Evolutionary conservation across 352 stramenopile genomes (phyloP), one percentile per base, ranked within the genome.

Genomic region (Phytophthora podocarpi): DNA sequence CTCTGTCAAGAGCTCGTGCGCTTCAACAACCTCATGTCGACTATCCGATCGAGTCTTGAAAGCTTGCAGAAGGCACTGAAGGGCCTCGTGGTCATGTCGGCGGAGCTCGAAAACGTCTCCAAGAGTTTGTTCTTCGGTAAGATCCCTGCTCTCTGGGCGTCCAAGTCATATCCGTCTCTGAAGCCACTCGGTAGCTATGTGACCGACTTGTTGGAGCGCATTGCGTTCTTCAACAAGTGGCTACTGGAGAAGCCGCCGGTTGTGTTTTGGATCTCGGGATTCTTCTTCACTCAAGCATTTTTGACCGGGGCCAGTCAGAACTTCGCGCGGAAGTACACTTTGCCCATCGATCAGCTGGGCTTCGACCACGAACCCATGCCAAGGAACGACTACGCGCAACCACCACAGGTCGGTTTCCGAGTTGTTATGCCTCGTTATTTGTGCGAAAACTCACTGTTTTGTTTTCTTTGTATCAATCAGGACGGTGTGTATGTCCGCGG

Each of bases 241-340:
- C 67, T 98, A 7, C 66, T 97, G 24, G 77, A 93, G 47, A 91
- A 89, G 16, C 78, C 91, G 11, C 94, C 93, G 4, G 70, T 80
- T 8, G 83, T 97, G 7, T 98, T 96, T 69, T 98, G 95, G 95
- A 85, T 98, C 51, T 96, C 83, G 16, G 93, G 95, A 1, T 98
- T 98, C 67, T 98, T 98, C 74, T 98, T 98, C 76, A 97, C 95
- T 3, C 90, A 98, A 74, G 93, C 95, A 12, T 98, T 98, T 70
- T 72, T 98, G 39, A 98, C 95, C 0, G 95, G 95, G 26, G 93
- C 90, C 34, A 93, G 95, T 54, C 95, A 98, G 65, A 98, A 98
- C 62, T 98, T 82, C 53, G 95, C 95, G 9, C 78, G 95, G 2
- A 93, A 94, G 59, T 95, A 98, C 64, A 92, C 85, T 57, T 74